Percentiles rank a stretch among this genome's conserved stretches.
Evolutionary conservation across 192 early-diverging fungal species (phyloP).

Genomic region (Coemansia sp.): DNA sequence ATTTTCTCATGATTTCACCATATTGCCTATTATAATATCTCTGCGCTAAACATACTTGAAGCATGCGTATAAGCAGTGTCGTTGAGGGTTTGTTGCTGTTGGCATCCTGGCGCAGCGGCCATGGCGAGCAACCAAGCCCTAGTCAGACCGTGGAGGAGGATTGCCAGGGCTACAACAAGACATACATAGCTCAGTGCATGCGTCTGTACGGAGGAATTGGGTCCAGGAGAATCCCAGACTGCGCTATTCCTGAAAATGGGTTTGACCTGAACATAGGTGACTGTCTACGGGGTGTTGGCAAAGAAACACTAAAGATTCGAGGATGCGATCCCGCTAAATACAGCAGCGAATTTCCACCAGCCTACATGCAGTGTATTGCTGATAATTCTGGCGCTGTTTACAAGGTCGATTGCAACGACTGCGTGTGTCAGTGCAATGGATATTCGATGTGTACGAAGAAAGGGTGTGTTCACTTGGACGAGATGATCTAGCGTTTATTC

Average conservation of each 20-base stretch:
- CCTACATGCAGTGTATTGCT: slow-evolving; percentile 19
- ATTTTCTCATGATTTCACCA: not conserved
- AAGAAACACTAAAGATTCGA: not conserved
- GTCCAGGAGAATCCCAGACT: slow-evolving; percentile 11
- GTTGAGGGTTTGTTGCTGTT: slow-evolving; percentile 1
- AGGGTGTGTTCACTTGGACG: slow-evolving; percentile 13
- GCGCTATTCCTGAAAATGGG: not conserved
- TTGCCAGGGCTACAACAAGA: slow-evolving; percentile 22
- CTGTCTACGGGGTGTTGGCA: slow-evolving; percentile 8
- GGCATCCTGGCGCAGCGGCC: not conserved
- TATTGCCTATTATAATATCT: not conserved
- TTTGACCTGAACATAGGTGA: not conserved
- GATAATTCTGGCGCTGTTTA: slow-evolving; percentile 18
- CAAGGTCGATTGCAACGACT: slow-evolving; percentile 21
- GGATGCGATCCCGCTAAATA: slow-evolving; percentile 12
- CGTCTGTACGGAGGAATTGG: slow-evolving; percentile 24
- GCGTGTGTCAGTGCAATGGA: slow-evolving; percentile 25
- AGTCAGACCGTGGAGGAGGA: not conserved
- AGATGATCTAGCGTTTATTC: not conserved
- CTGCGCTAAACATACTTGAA: too few species aligned
- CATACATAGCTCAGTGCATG: slow-evolving; percentile 18
- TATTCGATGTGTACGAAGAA: slow-evolving; percentile 20
- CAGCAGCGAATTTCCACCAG: slow-evolving; percentile 15
- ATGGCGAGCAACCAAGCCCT: not conserved
- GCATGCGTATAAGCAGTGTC: too few species aligned